phyloP scores from a whole-genome alignment of 371 early-diverging fungal genomes.

The Choanephora cucurbitarum region DNA sequence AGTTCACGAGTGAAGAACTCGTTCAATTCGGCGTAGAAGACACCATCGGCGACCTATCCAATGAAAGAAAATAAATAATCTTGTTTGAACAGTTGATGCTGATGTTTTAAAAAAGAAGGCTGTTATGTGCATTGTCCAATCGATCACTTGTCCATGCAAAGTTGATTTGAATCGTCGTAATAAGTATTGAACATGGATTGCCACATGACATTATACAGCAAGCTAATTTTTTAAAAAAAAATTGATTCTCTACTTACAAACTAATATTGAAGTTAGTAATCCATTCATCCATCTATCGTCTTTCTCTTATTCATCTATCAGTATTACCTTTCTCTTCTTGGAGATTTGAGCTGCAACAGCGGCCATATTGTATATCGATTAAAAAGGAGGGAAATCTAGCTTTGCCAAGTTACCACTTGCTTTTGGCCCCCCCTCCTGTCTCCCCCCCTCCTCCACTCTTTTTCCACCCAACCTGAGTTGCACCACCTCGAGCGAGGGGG shows the following conservation, averaged over 20 bases:
- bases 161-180: too few relatives aligned
- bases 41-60: slow-evolving; percentile 95
- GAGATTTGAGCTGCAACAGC: slow-evolving; percentile 59
- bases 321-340: slow-evolving; percentile 77
- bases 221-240: too few relatives aligned
- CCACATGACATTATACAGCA: too few relatives aligned
- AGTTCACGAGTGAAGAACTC: slow-evolving; percentile 97
- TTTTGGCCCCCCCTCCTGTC: neutral
- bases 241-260: neutral
- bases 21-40: slow-evolving; percentile 99
- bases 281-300: slow-evolving; percentile 26
- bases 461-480: too few relatives aligned
- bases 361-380: slow-evolving; percentile 38
- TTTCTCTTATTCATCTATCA: slow-evolving; percentile 13
- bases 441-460: too few relatives aligned
- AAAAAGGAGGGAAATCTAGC: slow-evolving; percentile 32
- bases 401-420: slow-evolving; percentile 8
- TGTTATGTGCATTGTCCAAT: too few relatives aligned
- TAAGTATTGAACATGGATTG: too few relatives aligned
- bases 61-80: neutral
- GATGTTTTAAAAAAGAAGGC: too few relatives aligned
- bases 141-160: too few relatives aligned
- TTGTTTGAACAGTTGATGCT: neutral
- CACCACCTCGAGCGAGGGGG: too few relatives aligned
- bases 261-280: slow-evolving; percentile 1